Conservation (phyloP, 371 early-diverging fungal species). For the Lichtheimia ornata region DNA sequence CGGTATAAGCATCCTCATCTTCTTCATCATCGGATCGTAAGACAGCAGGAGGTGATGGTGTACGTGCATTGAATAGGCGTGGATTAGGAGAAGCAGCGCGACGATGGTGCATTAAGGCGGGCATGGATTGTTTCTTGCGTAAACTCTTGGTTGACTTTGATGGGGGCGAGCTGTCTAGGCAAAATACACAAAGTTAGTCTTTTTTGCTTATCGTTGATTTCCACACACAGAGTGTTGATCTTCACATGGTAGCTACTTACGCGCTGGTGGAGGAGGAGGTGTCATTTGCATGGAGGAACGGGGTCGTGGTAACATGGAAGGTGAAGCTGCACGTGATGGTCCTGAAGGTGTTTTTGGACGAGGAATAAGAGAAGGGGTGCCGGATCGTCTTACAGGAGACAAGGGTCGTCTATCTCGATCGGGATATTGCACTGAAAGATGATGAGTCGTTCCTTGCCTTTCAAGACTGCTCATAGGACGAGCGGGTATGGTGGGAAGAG, state of each 20-base stretch:
- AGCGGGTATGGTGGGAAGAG: constrained; percentile 7
- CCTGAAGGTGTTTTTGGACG: constrained; percentile 34
- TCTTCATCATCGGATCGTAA: constrained; percentile 1
- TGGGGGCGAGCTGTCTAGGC: constrained; percentile 22
- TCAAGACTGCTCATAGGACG: constrained; percentile 26
- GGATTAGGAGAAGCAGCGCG: constrained; percentile 12
- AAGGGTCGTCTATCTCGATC: constrained; percentile 21
- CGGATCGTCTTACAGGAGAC: constrained; percentile 28
- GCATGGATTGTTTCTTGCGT: constrained; percentile 31
- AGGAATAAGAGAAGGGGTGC: constrained; percentile 36
- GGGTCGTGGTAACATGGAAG: constrained; percentile 34
- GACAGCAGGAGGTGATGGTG: constrained; percentile 14
- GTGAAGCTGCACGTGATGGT: constrained; percentile 21
- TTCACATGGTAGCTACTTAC: constrained; percentile 2
- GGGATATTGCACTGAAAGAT: constrained; percentile 13
- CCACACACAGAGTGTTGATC: constrained; percentile 4
- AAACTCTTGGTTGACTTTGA: constrained; percentile 5
- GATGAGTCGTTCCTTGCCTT: constrained; percentile 11
- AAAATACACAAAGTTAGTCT: not conserved
- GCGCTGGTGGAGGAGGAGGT: not conserved
- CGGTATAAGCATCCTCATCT: constrained; percentile 9
- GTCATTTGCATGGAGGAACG: constrained; percentile 31
- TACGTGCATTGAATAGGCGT: constrained; percentile 11
- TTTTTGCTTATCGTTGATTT: not conserved
- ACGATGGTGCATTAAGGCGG: constrained; percentile 16